phyloP scores from a whole-genome alignment of 495 filamentous ascomycete species.

The Cercophora sp. region DNA sequence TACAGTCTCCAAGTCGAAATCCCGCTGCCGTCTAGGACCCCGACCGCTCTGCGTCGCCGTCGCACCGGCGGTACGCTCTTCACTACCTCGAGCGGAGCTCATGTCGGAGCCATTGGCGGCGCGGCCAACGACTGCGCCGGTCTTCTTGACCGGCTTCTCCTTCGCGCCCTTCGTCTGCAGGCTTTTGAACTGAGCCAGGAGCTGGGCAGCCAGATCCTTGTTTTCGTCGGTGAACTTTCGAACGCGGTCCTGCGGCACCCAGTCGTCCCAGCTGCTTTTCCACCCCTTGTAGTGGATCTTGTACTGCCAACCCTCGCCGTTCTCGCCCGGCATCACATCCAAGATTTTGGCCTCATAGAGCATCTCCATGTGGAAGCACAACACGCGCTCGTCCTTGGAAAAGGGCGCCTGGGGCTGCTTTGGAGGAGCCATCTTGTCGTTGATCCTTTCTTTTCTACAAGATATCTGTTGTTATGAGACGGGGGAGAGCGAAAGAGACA shows the following conservation, averaged over 20 bases:
- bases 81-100: constrained; percentile 78
- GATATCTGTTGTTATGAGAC: too few relatives aligned
- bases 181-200: constrained; percentile 52
- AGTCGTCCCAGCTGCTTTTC: constrained; percentile 99
- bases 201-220: constrained; percentile 70
- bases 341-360: constrained; percentile 96
- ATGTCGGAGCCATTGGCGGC: constrained; percentile 61
- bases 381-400: constrained; percentile 83
- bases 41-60: constrained; percentile 59
- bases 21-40: constrained; percentile 63
- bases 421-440: constrained; percentile 6
- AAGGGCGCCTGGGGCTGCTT: constrained; percentile 50
- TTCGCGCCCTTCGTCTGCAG: constrained; percentile 40
- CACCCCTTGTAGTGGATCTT: constrained; percentile 98
- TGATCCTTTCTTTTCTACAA: too few relatives aligned
- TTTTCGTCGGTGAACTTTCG: constrained; percentile 95
- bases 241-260: constrained; percentile 91
- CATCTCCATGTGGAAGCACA: constrained; percentile 95
- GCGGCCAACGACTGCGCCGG: constrained; percentile 26
- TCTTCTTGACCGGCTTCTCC: constrained; percentile 53
- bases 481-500: neutral
- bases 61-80: constrained; percentile 71
- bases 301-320: constrained; percentile 74
- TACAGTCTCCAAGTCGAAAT: constrained; percentile 85
- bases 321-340: constrained; percentile 63